A percentile compares a stretch with the other conserved stretches of the same genome.
phyloP scores from a whole-genome alignment of 2,329 filamentous ascomycete genomes.

The Macroventuria anomochaeta region DNA sequence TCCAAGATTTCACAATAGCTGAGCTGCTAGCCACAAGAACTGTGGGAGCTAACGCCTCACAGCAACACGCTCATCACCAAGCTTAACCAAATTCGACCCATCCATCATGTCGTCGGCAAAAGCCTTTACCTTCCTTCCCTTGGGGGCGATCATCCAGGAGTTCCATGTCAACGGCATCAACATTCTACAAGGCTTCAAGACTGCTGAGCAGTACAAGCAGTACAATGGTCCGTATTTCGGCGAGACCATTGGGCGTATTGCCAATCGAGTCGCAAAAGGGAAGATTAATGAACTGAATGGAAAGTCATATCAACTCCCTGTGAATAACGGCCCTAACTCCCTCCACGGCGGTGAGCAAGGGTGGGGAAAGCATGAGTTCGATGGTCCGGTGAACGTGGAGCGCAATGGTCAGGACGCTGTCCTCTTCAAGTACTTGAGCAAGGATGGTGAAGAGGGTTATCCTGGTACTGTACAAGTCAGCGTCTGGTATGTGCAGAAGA shows the following conservation, averaged over 20 bases:
- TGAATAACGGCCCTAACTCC: constrained; percentile 79
- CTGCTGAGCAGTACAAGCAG: constrained; percentile 73
- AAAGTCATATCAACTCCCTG: constrained; percentile 70
- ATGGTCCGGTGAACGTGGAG: constrained; percentile 69
- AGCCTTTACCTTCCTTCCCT: constrained; percentile 68
- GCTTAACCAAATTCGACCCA: not conserved
- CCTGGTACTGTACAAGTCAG: constrained; percentile 81
- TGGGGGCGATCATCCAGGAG: constrained; percentile 81
- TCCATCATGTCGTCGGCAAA: constrained; percentile 39
- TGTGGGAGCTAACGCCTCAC: not conserved
- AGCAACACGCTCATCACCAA: not conserved
- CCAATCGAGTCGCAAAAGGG: constrained; percentile 80
- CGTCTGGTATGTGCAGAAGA: constrained; percentile 79
- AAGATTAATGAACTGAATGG: constrained; percentile 75
- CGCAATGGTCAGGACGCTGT: constrained; percentile 56
- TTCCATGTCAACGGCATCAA: constrained; percentile 79
- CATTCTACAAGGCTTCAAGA: constrained; percentile 87
- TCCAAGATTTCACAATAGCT: not conserved
- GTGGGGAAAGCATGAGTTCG: constrained; percentile 82
- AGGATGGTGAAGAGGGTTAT: constrained; percentile 87
- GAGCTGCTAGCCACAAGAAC: not conserved
- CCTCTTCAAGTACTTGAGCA: constrained; percentile 64
- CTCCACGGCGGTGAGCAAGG: constrained; percentile 64
- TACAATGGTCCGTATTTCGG: constrained; percentile 85
- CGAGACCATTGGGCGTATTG: constrained; percentile 84